A percentile compares a stretch with the other conserved stretches of the same genome.
These are phyloP conservation scores for Breynia disticha DNA, from an alignment of 441 rosid genomes.

Conservation along the genomic window DNA sequence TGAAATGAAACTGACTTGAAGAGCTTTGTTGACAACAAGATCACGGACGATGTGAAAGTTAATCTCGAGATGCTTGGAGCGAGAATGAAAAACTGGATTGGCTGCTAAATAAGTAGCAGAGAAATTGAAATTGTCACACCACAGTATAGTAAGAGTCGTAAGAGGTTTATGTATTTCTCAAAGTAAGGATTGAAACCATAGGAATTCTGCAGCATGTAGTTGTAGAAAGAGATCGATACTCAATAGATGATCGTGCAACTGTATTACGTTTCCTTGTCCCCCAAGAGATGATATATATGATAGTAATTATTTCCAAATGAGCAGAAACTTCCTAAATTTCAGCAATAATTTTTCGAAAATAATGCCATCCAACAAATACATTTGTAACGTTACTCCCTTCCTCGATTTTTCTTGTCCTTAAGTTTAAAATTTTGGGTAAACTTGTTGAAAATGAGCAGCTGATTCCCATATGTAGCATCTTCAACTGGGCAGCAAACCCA, in stretches of 20 bases:
- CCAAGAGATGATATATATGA: slow-evolving; percentile 1
- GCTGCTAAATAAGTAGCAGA: not conserved
- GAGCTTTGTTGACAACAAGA: not conserved
- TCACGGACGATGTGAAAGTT: slow-evolving; percentile 1
- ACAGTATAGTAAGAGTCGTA: not conserved
- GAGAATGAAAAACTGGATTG: not conserved
- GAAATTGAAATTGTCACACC: slow-evolving; percentile 2
- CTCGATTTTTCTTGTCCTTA: no score
- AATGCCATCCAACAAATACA: no score
- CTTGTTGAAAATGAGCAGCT: no score
- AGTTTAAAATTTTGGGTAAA: no score
- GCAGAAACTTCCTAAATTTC: no score
- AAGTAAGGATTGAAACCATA: not conserved
- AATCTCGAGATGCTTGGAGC: not conserved
- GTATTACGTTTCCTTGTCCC: not conserved
- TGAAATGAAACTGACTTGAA: not conserved
- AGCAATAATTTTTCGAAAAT: no score
- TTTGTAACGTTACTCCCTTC: no score
- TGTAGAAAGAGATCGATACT: not conserved
- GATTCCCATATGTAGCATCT: no score
- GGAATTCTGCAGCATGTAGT: not conserved
- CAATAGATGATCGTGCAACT: not conserved
- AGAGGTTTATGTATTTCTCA: not conserved
- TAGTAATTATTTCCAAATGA: no score
- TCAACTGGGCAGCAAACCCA: no score